These are phyloP conservation scores for Nannizziopsis arthrosporioides DNA, from an alignment of 2,329 filamentous ascomycete species.

Conservation along the genomic window DNA sequence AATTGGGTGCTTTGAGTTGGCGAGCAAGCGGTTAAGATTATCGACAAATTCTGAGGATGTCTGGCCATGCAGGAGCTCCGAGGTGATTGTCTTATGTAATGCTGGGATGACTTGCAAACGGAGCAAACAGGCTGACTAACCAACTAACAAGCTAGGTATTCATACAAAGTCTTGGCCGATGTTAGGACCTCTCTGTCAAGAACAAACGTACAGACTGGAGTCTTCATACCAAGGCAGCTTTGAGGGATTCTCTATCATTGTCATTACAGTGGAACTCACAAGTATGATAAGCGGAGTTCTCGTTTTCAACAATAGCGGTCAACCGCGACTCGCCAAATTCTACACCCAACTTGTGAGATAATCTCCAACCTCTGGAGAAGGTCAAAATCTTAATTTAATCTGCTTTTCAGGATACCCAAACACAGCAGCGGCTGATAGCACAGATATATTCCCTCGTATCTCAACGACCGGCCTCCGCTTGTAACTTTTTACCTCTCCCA, in stretches of 20 bases:
- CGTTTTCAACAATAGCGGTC: slow-evolving; percentile 96
- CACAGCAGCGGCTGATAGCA: slow-evolving; percentile 89
- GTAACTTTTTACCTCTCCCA: slow-evolving; percentile 84
- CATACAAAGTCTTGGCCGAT: too few species aligned
- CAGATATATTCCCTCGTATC: slow-evolving; percentile 96
- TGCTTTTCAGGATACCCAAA: slow-evolving; percentile 68
- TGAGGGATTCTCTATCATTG: too few species aligned
- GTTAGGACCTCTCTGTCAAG: too few species aligned
- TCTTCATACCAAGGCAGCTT: too few species aligned
- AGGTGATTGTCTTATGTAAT: too few species aligned
- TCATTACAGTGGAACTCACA: not conserved
- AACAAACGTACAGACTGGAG: too few species aligned
- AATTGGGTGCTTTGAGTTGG: not conserved
- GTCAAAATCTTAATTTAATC: slow-evolving; percentile 2
- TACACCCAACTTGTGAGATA: slow-evolving; percentile 78
- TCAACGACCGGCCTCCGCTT: slow-evolving; percentile 79
- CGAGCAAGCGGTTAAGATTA: not conserved
- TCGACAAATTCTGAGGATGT: not conserved
- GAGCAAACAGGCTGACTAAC: slow-evolving; percentile 9
- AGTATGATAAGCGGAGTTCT: slow-evolving; percentile 95
- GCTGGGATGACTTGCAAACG: slow-evolving; percentile 1
- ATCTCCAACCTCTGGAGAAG: not conserved
- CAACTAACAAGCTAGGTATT: too few species aligned
- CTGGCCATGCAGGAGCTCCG: too few species aligned
- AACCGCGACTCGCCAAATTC: slow-evolving; percentile 94